phyloP scores from a whole-genome alignment of 2,329 filamentous ascomycete genomes.

The Atkinsonella hypoxylon region DNA sequence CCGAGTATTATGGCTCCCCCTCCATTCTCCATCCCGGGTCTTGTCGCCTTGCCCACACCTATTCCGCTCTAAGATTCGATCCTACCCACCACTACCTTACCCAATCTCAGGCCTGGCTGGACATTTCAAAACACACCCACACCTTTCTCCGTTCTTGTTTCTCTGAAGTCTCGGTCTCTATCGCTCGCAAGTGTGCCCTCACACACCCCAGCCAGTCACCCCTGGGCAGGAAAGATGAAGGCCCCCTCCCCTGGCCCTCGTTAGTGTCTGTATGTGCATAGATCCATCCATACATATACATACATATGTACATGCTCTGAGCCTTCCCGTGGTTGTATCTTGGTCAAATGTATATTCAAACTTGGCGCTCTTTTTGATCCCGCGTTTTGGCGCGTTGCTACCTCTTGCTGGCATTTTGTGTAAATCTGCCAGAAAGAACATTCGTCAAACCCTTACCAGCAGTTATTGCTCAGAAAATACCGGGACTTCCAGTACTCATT shows the following conservation, averaged over 20 bases:
- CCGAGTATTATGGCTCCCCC: slow-evolving; percentile 3
- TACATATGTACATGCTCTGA: slow-evolving; percentile 4
- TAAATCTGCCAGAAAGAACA: background rate
- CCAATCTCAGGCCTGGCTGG: slow-evolving; percentile 3
- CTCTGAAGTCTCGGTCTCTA: slow-evolving; percentile 2
- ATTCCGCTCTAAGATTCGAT: slow-evolving; percentile 9
- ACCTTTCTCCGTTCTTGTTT: slow-evolving; percentile 1
- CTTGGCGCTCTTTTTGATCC: slow-evolving; percentile 1
- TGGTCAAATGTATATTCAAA: slow-evolving; percentile 6
- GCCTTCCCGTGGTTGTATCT: slow-evolving; percentile 1
- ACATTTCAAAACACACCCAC: slow-evolving; percentile 4
- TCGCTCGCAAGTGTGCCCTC: background rate
- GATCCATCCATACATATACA: slow-evolving; percentile 2
- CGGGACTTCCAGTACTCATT: background rate
- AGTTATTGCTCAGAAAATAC: background rate
- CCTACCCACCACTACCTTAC: slow-evolving; percentile 7
- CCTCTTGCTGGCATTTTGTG: slow-evolving; percentile 2
- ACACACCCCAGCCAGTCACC: slow-evolving; percentile 4
- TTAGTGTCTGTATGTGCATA: slow-evolving; percentile 5
- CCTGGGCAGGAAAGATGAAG: slow-evolving; percentile 3
- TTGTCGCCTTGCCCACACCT: slow-evolving; percentile 3
- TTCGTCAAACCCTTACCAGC: background rate
- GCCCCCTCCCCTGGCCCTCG: background rate
- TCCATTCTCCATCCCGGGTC: slow-evolving; percentile 3
- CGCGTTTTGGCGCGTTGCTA: slow-evolving; percentile 2